Evolutionary conservation across 106 monocot species (phyloP).

Genomic region (Xerophyta viscosa): DNA sequence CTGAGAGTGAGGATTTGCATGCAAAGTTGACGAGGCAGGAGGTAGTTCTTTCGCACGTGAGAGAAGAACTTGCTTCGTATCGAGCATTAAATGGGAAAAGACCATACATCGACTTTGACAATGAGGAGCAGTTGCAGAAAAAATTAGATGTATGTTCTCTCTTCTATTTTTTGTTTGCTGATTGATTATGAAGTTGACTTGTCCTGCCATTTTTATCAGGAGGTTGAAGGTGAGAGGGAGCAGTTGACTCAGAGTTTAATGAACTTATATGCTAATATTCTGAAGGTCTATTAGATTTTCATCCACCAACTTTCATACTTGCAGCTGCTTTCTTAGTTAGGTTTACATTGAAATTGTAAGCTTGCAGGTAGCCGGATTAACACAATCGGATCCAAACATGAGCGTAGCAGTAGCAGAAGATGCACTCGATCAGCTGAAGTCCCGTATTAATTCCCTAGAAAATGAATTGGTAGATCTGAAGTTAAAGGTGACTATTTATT

Average conservation of each 20-base stretch:
- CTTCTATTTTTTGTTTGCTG: background rate
- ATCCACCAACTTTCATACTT: background rate
- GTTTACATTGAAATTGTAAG: conserved; percentile 13
- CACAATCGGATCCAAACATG: conserved; percentile 11
- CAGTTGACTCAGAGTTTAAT: conserved; percentile 32
- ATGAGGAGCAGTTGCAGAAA: conserved; percentile 39
- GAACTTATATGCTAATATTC: conserved; percentile 33
- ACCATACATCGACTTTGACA: conserved; percentile 39
- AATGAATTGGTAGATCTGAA: conserved; percentile 47
- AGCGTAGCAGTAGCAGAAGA: conserved; percentile 35
- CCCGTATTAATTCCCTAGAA: conserved; percentile 30
- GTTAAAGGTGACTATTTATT: conserved; percentile 31
- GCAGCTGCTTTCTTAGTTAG: background rate
- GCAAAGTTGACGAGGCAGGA: conserved; percentile 35
- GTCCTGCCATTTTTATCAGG: conserved; percentile 17
- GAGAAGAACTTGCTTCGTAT: conserved; percentile 59
- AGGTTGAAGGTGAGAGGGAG: conserved; percentile 39
- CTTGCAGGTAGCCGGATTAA: conserved; percentile 57
- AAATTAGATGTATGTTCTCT: conserved; percentile 34
- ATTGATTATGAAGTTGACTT: background rate
- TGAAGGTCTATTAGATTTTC: conserved; percentile 28
- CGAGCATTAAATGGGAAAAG: conserved; percentile 33
- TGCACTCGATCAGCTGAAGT: conserved; percentile 25
- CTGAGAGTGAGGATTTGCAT: conserved; percentile 50
- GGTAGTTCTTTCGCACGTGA: conserved; percentile 32